Evolutionary conservation across 2,329 filamentous ascomycete species (phyloP).

Genomic region (Paecilomyces sp.): DNA sequence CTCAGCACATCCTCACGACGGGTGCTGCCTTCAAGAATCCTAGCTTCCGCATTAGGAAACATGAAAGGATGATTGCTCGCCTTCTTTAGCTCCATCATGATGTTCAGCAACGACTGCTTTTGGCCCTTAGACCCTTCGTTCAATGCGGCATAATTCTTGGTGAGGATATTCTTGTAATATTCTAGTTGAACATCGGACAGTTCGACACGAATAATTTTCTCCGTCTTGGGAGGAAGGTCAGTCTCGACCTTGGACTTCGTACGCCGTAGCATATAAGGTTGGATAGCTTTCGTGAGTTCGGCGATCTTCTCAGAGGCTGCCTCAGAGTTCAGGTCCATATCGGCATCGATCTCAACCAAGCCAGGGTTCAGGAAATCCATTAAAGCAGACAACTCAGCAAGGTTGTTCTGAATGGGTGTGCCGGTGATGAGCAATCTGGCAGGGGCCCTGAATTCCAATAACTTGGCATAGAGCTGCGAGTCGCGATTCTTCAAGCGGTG

Average conservation of each 20-base stretch:
- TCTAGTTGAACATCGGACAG: slow-evolving; percentile 93
- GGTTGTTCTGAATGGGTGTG: slow-evolving; percentile 94
- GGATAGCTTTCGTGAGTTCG: slow-evolving; percentile 76
- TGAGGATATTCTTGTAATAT: slow-evolving; percentile 98
- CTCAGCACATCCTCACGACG: slow-evolving; percentile 87
- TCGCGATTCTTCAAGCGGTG: slow-evolving; percentile 95
- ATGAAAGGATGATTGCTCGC: slow-evolving; percentile 98
- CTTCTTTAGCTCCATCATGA: slow-evolving; percentile 99
- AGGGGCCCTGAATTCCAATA: slow-evolving; percentile 79
- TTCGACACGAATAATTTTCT: slow-evolving; percentile 98
- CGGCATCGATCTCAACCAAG: slow-evolving; percentile 80
- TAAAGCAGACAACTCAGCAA: slow-evolving; percentile 83
- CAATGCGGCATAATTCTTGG: slow-evolving; percentile 88
- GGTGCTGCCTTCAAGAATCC: slow-evolving; percentile 70
- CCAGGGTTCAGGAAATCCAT: slow-evolving; percentile 98
- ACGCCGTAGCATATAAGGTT: slow-evolving; percentile 88
- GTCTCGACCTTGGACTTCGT: slow-evolving; percentile 98
- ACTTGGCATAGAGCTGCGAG: slow-evolving; percentile 80
- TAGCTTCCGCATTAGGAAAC: slow-evolving; percentile 89
- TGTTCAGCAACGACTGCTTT: slow-evolving; percentile 91
- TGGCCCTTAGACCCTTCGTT: slow-evolving; percentile 85
- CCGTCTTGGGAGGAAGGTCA: slow-evolving; percentile 90
- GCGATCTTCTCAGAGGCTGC: slow-evolving; percentile 82
- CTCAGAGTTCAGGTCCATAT: slow-evolving; percentile 75
- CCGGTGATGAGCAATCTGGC: slow-evolving; percentile 91